Evolutionary conservation across 768 basidiomycete species (phyloP).

Genomic region (Mycena rosella): DNA sequence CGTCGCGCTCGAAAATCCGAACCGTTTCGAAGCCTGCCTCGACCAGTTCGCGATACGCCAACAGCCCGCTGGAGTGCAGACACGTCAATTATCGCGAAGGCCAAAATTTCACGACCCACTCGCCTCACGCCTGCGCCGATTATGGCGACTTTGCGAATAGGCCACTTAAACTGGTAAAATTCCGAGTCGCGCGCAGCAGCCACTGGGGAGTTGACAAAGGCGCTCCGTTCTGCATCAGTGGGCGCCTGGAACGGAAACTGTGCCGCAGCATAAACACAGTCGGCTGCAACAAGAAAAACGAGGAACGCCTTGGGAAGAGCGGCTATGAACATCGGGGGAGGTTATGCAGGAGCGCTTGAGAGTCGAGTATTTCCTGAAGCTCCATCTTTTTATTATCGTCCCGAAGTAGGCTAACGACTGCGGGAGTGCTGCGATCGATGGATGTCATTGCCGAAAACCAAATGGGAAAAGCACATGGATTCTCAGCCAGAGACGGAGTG

Average conservation of each 20-base stretch:
- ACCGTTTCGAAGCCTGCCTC: conserved; percentile 48
- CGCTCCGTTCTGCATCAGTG: conserved; percentile 14
- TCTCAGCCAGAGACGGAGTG: too few species aligned
- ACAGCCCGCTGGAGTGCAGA: conserved; percentile 46
- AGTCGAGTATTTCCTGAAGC: too few species aligned
- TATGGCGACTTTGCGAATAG: conserved; percentile 53
- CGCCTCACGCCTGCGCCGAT: conserved; percentile 57
- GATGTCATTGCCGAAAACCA: too few species aligned
- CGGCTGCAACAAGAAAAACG: background rate
- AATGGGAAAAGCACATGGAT: too few species aligned
- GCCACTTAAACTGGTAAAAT: conserved; percentile 52
- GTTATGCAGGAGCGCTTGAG: background rate
- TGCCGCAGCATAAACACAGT: conserved; percentile 7
- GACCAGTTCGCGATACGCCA: conserved; percentile 51
- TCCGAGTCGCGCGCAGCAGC: conserved; percentile 20
- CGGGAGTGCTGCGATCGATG: too few species aligned
- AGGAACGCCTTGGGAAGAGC: conserved; percentile 2
- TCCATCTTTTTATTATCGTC: too few species aligned
- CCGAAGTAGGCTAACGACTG: too few species aligned
- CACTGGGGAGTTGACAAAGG: conserved; percentile 29
- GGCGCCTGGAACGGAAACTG: conserved; percentile 23
- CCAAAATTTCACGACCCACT: conserved; percentile 13
- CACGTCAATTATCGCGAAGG: background rate
- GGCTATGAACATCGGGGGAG: background rate
- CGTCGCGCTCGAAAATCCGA: conserved; percentile 46